These are phyloP conservation scores for Arthrobotrys megalospora DNA, from an alignment of 2,329 filamentous ascomycete genomes.

Conservation along the genomic window DNA sequence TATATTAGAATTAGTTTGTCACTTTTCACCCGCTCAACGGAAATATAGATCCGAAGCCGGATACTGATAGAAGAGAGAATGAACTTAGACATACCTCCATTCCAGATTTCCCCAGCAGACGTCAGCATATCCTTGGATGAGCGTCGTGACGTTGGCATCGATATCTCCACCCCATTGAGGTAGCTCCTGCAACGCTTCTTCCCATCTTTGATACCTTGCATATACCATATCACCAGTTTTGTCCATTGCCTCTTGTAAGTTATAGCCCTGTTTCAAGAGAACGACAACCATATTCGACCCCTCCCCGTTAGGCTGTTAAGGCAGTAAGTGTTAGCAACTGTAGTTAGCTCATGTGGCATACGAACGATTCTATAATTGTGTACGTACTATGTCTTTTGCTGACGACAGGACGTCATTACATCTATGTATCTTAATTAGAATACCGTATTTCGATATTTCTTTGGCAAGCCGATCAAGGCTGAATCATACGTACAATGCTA, in stretches of 20 bases:
- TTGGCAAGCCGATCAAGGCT: neutral
- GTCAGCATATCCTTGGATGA: slow-evolving; percentile 62
- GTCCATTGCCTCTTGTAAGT: slow-evolving; percentile 63
- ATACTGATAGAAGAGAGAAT: no score
- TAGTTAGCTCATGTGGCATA: neutral
- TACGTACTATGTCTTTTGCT: slow-evolving; percentile 11
- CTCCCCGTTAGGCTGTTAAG: neutral
- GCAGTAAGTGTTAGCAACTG: neutral
- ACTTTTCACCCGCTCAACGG: no score
- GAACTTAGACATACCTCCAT: slow-evolving; percentile 63
- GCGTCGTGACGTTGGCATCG: slow-evolving; percentile 63
- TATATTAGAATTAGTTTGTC: no score
- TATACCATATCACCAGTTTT: slow-evolving; percentile 62
- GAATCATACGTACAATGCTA: neutral
- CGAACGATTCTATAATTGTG: neutral
- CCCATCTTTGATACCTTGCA: slow-evolving; percentile 64
- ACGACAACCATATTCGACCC: neutral
- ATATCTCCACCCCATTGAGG: slow-evolving; percentile 64
- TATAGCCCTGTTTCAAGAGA: neutral
- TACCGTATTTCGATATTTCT: neutral
- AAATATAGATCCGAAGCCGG: no score
- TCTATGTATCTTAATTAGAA: neutral
- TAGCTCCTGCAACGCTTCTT: slow-evolving; percentile 62
- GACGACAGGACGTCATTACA: neutral
- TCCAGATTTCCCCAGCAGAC: slow-evolving; percentile 64